Conservation (phyloP, 768 basidiomycete species). For the Macrolepiota dolichaula region DNA sequence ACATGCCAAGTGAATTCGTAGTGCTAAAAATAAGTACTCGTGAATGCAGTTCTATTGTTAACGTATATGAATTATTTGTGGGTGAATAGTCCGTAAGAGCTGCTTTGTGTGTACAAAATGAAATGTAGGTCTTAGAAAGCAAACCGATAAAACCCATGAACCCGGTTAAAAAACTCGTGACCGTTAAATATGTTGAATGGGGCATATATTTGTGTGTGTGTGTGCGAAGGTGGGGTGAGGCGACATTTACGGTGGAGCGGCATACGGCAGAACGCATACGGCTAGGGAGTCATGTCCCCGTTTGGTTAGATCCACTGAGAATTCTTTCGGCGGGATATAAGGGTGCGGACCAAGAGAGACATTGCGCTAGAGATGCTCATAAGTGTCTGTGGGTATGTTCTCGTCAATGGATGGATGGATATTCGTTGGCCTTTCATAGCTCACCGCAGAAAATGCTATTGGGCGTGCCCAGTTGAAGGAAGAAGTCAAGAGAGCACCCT, state of each 20-base stretch:
- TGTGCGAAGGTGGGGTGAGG: neutral
- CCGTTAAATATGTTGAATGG: neutral
- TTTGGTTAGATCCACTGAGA: neutral
- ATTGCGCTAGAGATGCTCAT: neutral
- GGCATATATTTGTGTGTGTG: neutral
- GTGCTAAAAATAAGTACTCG: neutral
- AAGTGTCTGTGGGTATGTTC: neutral
- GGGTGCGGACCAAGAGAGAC: conserved; percentile 1
- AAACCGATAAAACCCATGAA: no score
- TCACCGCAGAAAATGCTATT: conserved; percentile 41
- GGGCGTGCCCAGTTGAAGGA: conserved; percentile 40
- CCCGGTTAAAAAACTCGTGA: neutral
- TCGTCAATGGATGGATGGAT: neutral
- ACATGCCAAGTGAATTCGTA: neutral
- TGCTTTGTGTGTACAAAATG: no score
- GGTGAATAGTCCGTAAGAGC: no score
- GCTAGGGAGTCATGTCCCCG: neutral
- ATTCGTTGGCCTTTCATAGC: conserved; percentile 10
- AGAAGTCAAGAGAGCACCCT: conserved; percentile 42
- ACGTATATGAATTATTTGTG: neutral
- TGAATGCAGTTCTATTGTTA: neutral
- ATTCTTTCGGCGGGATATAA: conserved; percentile 2
- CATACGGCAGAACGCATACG: neutral
- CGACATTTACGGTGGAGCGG: neutral
- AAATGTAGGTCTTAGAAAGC: no score